Conservation (phyloP, 495 filamentous ascomycete genomes). For the Neurospora sp. region DNA sequence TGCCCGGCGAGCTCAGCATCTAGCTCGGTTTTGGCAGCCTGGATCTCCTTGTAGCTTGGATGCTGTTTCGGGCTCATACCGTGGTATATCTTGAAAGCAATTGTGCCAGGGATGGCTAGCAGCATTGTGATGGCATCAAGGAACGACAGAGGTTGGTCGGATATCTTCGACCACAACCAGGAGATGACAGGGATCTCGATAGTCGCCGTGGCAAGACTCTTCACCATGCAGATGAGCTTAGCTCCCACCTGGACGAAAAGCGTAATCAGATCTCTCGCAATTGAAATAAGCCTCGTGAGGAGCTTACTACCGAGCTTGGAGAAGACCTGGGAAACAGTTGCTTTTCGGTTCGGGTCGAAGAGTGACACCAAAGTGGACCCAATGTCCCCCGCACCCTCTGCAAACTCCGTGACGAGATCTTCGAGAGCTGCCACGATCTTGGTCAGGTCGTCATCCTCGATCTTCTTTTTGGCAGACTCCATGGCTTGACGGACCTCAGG, state of each 20-base stretch:
- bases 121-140: not conserved
- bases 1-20: not conserved
- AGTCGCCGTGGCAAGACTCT: not conserved
- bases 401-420: not conserved
- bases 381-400: not conserved
- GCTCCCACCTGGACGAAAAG: not conserved
- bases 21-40: not conserved
- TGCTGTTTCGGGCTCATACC: not conserved
- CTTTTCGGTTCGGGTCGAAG: not conserved
- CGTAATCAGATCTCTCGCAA: not conserved
- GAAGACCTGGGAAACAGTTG: not conserved
- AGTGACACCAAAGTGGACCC: not conserved
- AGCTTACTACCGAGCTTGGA: not conserved
- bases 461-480: not conserved
- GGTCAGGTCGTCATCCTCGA: not conserved
- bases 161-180: not conserved
- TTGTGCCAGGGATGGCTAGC: not conserved
- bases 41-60: not conserved
- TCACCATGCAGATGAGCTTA: not conserved
- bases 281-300: not conserved
- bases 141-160: not conserved
- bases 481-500: not conserved
- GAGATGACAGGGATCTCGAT: not conserved
- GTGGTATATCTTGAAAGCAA: not conserved
- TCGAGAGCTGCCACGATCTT: not conserved